Evolutionary conservation across 148 eudicot species (phyloP), one percentile per base, ranked within the genome.

Genomic region (Mesembryanthemum crystallinum): DNA sequence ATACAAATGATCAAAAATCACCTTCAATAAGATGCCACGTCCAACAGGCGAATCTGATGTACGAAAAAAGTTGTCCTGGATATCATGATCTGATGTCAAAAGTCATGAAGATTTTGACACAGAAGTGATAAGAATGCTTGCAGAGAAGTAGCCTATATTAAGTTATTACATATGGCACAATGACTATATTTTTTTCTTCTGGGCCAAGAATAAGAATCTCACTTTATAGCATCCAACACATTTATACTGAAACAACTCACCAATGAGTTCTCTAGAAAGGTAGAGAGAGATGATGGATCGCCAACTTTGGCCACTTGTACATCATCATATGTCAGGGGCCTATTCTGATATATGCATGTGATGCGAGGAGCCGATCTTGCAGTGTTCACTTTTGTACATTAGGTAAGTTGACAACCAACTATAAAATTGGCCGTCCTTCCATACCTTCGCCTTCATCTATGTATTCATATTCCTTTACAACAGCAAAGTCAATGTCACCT

Each of bases 151-250:
- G 25, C 49, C 45, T 59, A 27, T 24, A 47, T 33, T 67, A 43
- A 54, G 60, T 63, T 77, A 51, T 66, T 67, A 32, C 52, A 49
- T 67, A 71, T 66, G 80, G 70, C 73, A 67, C 42, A 76, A 23
- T 67, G 59, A 49, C 73, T 63, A 68, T 75, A 69, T 75, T 29
- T 75, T n/a, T 29, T 69, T 8, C 24, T 43, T 33, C 39, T 35
- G 64, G 80, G 47, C 79, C 80, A 68, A 66, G 74, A 81, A 67
- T 52, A 81, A 67, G 77, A 73, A 81, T 81, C 52, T 60, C 65
- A 28, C 73, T 52, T 73, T 39, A 61, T 12, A 67, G 74, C 77
- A 77, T 77, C 77, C 74, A 52, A 71, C 67, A 43, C 80, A 81
- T 73, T 68, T 69, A 57, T 72, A 80, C 30, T 76, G 79, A 9